Evolutionary conservation across 352 stramenopile genomes (phyloP), one percentile per base, ranked within the genome.

Genomic region (Pythium monospermum): DNA sequence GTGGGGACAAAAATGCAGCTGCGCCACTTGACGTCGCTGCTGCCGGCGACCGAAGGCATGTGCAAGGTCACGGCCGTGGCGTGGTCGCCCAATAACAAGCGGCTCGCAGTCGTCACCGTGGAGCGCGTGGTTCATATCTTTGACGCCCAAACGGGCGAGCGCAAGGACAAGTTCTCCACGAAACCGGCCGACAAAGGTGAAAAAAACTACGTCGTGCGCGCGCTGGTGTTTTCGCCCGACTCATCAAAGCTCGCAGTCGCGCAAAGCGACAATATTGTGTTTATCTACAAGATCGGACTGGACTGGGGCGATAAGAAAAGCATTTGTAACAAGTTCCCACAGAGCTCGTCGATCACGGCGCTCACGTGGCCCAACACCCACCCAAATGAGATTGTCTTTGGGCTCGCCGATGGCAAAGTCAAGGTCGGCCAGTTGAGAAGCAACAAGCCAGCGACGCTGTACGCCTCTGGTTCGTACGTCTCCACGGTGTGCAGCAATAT

Each of bases 191-290:
- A 97, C 46, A 98, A 97, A 66, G 92, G 66, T 43, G 87, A 92
- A 49, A 98, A 97, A 65, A 97, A 96, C 61, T 98, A 97, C 67
- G 57, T 97, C 43, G 91, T 98, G 42, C 80, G 86, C 10, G 76
- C 75, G 31, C 86, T 98, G 35, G 82, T 72, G 53, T 98, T 98
- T 63, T 96, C 86, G 19, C 91, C 93, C 22, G 87, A 98, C 57
- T 96, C 83, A 32, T 85, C 83, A 62, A 97, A 96, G 63, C 84
- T 98, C 27, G 93, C 94, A 22, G 83, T 98, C n/a, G 94, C 93
- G 1, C 94, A 98, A 69, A 96, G 76, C 60, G 93, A 98, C 74
- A 97, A 97, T 68, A 98, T 98, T 50, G 85, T 98, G 6, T 98
- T 98, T 61, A 91, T 98, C 44, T 98, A 98, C 73, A 98, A 98